Evolutionary conservation across 257 asterid species (phyloP).

Genomic region (Solanum pinnatisectum): DNA sequence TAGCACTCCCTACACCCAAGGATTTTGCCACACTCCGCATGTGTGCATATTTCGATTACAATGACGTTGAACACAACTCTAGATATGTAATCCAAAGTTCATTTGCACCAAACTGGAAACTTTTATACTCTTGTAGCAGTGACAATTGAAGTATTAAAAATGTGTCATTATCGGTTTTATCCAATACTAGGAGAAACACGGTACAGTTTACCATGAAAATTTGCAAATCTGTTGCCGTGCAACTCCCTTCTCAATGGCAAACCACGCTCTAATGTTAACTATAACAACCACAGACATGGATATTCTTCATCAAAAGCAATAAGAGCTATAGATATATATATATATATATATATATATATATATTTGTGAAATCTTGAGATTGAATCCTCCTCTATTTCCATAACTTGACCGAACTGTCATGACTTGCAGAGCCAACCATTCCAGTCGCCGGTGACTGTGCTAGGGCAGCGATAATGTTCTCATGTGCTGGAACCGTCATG

Average conservation of each 20-base stretch:
- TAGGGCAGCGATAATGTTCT: constrained; percentile 65
- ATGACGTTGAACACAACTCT: neutral
- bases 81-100: neutral
- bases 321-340: no score
- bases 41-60: neutral
- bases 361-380: neutral
- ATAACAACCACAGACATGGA: neutral
- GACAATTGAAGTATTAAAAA: neutral
- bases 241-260: neutral
- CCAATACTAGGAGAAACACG: neutral
- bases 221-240: neutral
- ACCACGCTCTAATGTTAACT: neutral
- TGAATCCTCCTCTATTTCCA: constrained; percentile 50
- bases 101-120: neutral
- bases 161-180: neutral
- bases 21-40: neutral
- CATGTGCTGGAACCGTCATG: constrained; percentile 82
- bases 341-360: neutral
- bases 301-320: neutral
- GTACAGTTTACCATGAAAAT: neutral
- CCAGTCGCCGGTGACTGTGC: constrained; percentile 82
- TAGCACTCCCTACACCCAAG: neutral
- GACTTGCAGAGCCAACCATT: constrained; percentile 95
- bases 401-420: constrained; percentile 79
- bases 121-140: neutral